Evolutionary conservation across 257 asterid species (phyloP), one percentile per base, ranked within the genome.

Genomic region (Fraxinus pennsylvanica): DNA sequence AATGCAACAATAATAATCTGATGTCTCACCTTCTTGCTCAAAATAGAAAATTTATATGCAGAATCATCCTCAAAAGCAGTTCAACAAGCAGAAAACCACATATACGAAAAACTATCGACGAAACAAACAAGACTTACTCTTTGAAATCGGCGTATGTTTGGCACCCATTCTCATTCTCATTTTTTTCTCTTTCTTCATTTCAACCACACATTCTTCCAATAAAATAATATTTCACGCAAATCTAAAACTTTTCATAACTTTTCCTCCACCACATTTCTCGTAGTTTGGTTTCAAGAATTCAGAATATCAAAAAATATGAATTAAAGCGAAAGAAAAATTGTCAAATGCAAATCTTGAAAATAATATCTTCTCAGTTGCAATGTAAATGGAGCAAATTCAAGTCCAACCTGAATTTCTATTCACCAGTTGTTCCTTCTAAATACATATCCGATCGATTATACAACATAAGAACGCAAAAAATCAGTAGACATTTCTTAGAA

Each of bases 281-380:
- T 57, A n/a, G 29, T 57, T 57, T 5, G 25, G 66, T 57, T n/a
- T 57, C 12, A 6, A 57, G 66, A 68, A 50, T 12, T 30, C 74
- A 76, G 69, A 25, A 50, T 21, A 73, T 35, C 59, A 35, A 45
- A 57, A 45, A n/a, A 73, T 33, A 13, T 50, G 17, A 78, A 43
- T 21, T 39, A 39, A 21, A 17, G 21, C n/a, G 7, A 35, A 45
- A 17, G 45, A 43, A 27, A 75, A 21, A 9, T 14, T 38, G n/a
- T 12, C 43, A 47, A 68, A 52, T 1, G 13, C 47, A n/a, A 57
- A 57, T 57, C 66, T n/a, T 5, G 25, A 57, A 17, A 57, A 57
- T 57, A 17, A 19, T n/a, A 54, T 54, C n/a, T 10, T 6, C 25
- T n/a, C 8, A 1, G 25, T 4, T 54, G 65, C 22, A 54, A 54